A percentile compares a stretch with the other conserved stretches of the same genome.
These are phyloP conservation scores for Mortierella hygrophila DNA, from an alignment of 192 early-diverging fungal genomes.

Conservation along the genomic window DNA sequence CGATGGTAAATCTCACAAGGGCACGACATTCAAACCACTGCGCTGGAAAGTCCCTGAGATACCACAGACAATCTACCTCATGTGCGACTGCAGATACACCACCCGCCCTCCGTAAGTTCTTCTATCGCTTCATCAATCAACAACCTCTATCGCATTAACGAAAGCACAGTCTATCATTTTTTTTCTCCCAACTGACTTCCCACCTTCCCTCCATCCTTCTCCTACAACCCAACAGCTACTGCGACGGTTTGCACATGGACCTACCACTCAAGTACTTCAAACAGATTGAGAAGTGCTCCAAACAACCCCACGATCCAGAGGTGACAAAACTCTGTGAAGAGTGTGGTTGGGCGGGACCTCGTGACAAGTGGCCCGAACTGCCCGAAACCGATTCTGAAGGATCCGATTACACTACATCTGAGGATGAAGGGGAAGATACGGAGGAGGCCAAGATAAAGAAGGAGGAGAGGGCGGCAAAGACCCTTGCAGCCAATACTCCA, in stretches of 20 bases:
- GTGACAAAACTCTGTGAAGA: constrained; percentile 52
- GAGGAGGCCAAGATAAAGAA: constrained; percentile 8
- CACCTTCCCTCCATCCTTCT: background rate
- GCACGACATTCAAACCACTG: constrained; percentile 46
- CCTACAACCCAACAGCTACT: constrained; percentile 5
- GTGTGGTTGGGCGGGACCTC: constrained; percentile 52
- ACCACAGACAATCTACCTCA: constrained; percentile 44
- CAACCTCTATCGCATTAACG: too few species aligned
- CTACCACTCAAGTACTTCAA: constrained; percentile 46
- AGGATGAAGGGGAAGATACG: background rate
- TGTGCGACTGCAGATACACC: constrained; percentile 53
- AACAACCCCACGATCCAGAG: constrained; percentile 42
- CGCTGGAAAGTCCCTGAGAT: constrained; percentile 41
- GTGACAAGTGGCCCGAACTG: constrained; percentile 51
- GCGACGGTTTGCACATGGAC: constrained; percentile 56
- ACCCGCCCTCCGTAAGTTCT: constrained; percentile 39
- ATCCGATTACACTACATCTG: constrained; percentile 11
- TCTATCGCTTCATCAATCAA: too few species aligned
- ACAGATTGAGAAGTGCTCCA: constrained; percentile 42
- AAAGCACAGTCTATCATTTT: too few species aligned
- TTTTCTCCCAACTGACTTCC: too few species aligned
- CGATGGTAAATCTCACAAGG: constrained; percentile 54
- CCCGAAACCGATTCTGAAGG: constrained; percentile 35
- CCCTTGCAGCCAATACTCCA: constrained; percentile 39
- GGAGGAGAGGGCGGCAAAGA: constrained; percentile 20